Evolutionary conservation across 805 yeast species (phyloP), one percentile per base, ranked within the genome.

Genomic region (Starmera quercuum): DNA sequence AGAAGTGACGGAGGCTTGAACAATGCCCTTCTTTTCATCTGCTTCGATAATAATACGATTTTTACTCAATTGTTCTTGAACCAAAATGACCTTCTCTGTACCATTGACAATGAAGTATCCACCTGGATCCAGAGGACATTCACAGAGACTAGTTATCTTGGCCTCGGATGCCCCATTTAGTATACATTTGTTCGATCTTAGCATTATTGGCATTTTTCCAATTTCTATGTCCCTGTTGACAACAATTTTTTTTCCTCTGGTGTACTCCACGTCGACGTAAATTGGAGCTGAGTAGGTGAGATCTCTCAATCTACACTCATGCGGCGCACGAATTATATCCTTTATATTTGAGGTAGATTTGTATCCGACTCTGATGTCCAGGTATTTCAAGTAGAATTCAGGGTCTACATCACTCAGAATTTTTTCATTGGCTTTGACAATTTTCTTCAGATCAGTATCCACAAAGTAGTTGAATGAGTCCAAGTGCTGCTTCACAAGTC

Each of bases 191-290:
- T 86, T 84, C 18, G 95, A 83, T 48, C 97, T 71, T 47, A 92
- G 69, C 98, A 92, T 92, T 50, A 92, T 79, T n/a, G 98, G 98
- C 96, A 92, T 92, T 52, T 95, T 75, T 23, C 98, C 99, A 40
- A 92, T 90, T 55, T 88, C 97, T 39, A 92, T 72, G 53, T 86
- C 94, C 49, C 83, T 73, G 47, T 86, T 90, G 67, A 85, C 75
- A 46, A 90, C 84, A 56, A 92, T 84, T 58, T 86, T 87, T 42
- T 90, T 70, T 23, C 97, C 98, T 55, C 97, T 73, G 0, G 97
- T 92, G 54, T 92, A 92, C 54, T 92, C 98, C 17, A 92, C 95
- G 61, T 92, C 98, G 31, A 90, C 98, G 49, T 80, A 84, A 25
- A 90, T 84, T 2, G 97, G 97, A 1, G 97, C 97, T 29, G 94